Evolutionary conservation across 2,329 filamentous ascomycete species (phyloP), one percentile per base, ranked within the genome.

Genomic region (Trichoderma pleuroti): DNA sequence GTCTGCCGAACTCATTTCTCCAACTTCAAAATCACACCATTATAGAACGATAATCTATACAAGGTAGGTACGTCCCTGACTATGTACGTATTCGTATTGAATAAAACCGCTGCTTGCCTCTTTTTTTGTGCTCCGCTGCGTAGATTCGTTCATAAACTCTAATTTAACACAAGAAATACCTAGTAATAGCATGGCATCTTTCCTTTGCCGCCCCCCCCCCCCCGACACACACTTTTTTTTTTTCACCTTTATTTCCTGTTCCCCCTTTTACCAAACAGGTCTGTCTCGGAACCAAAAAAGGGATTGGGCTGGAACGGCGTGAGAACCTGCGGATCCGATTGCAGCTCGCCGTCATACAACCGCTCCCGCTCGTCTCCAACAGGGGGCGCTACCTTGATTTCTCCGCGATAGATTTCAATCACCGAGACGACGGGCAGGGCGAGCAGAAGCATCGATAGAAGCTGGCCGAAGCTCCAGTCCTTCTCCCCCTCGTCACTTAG

Each of bases 391-490:
- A 85, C 81, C 46, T 80, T 78, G 49, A 82, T 79, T 76, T 84
- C 83, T 72, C 87, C 86, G 72, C 87, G 78, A 60, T 86, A 79
- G 66, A 91, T 88, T 77, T 91, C 89, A 32, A 91, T 77, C 2
- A 85, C 84, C 3, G 85, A 88, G 3, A 91, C 83, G 18, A 91
- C 75, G 1, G 89, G 88, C 74, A 91, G 78, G n/a, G 87, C 77
- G 30, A 91, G 80, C 75, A 91, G 80, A 73, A 91, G 78, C 73
- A 90, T 78, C 1, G 87, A 86, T 32, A 91, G 80, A 70, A 91
- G 78, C 78, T 90, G 88, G 0, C 89, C 89, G 74, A 90, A 92
- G 73, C 85, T 87, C 88, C 88, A 91, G 12, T 81, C 80, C 71
- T 81, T 85, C 79, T 91, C 89, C 26, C 83, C 84, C 0, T 79